Base-by-base conservation (phyloP, 2,329 filamentous ascomycete species). In the Clonostachys sp. region DNA sequence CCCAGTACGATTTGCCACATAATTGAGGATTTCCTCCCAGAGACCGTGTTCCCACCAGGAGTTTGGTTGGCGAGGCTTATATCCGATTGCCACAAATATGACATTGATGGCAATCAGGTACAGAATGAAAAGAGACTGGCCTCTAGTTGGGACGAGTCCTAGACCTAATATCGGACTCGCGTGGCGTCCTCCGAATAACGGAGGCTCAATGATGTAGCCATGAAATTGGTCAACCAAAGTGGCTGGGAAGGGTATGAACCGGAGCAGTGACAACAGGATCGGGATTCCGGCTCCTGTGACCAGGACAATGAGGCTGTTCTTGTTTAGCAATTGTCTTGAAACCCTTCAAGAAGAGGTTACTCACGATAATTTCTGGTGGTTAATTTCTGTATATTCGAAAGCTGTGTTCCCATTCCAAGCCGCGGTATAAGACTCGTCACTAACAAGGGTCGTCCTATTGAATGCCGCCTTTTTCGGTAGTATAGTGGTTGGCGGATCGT, bases 81-180 rank as follows among this genome's bases (percentile, higher is more conserved):
- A 61, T 41, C 57, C 56, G 18, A 61, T 53, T 16, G 56, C 55
- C 16, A 50, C 56, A 13, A 68, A 51, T 17, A 65, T 44, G 36
- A 67, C 50, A 54, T 71, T 71, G 18, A 69, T 49, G 36, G 54
- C 48, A 42, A 63, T 36, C 34, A 70, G 57, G 47, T 64, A 50
- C 30, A 55, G 44, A 44, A 75, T 64, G 57, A 67, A 73, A 16
- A 72, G 44, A 9, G 57, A 53, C 43, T 72, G 69, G 10, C 68
- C 68, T 5, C 61, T 42, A 2, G 65, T 72, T 2, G 70, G 70
- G 38, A 55, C 49, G 16, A 55, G 45, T 34, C 45, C 52, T 9
- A 57, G 18, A n/a, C 41, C 33, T 9, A 36, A 30, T 6, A 55
- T 17, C 2, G 55, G 53, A 1, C 46, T 44, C 14, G 48, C 40